These are phyloP conservation scores for Ascochyta koolunga DNA, from an alignment of 2,329 filamentous ascomycete genomes.

Conservation along the genomic window DNA sequence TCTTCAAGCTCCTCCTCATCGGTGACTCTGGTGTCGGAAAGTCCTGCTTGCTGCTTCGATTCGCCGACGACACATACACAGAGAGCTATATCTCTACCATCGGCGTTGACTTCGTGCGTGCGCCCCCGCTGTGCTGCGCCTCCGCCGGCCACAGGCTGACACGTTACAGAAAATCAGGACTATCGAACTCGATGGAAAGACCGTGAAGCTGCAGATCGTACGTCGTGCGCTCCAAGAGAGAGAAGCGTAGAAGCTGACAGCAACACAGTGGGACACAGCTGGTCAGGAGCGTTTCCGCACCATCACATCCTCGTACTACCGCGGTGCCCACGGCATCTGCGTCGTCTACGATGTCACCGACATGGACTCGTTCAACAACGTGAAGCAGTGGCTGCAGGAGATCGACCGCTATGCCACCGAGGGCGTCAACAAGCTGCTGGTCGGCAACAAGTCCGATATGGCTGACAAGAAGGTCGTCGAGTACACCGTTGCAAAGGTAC, in stretches of 20 bases:
- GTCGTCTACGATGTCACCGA: conserved; percentile 99
- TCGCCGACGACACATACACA: conserved; percentile 90
- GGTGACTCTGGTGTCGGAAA: conserved; percentile 99
- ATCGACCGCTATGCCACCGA: conserved; percentile 99
- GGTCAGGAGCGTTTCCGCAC: conserved; percentile 99
- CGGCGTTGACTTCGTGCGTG: conserved; percentile 82
- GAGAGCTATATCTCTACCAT: conserved; percentile 99
- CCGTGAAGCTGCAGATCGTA: conserved; percentile 96
- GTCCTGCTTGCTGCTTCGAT: conserved; percentile 96
- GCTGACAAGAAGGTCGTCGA: conserved; percentile 99
- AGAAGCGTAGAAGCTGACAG: conserved; percentile 22
- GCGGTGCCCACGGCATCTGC: conserved; percentile 98
- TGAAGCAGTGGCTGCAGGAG: conserved; percentile 99
- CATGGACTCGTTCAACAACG: conserved; percentile 99
- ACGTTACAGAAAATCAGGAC: conserved; percentile 91
- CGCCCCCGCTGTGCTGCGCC: conserved; percentile 33
- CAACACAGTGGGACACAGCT: conserved; percentile 90
- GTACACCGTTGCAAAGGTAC: conserved; percentile 98
- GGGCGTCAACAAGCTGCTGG: conserved; percentile 98
- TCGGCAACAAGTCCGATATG: conserved; percentile 99
- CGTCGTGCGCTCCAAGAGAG: conserved; percentile 3
- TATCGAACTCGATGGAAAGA: conserved; percentile 99
- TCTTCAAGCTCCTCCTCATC: conserved; percentile 99
- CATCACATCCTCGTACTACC: conserved; percentile 99
- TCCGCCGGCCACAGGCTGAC: conserved; percentile 33